Percentiles rank a stretch among this genome's conserved stretches.
Evolutionary conservation across 2,329 filamentous ascomycete genomes (phyloP).

Genomic region (Trichoderma sp.): DNA sequence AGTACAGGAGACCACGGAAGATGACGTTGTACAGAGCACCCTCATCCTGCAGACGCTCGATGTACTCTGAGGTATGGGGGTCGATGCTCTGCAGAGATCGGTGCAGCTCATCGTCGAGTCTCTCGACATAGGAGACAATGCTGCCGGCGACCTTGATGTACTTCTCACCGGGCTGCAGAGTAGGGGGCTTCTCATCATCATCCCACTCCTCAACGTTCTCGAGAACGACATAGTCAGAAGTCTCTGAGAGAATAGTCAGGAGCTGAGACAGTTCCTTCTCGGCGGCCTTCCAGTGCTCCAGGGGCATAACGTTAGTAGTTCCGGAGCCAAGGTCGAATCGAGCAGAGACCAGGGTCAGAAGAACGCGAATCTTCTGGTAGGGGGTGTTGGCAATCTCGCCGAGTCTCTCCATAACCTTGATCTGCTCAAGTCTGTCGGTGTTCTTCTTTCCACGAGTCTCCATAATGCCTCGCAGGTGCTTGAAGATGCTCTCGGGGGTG

Average conservation of each 20-base stretch:
- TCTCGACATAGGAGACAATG: conserved; percentile 90
- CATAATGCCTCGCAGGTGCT: conserved; percentile 89
- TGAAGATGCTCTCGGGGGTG: conserved; percentile 96
- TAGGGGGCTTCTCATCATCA: conserved; percentile 91
- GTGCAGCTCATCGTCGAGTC: conserved; percentile 94
- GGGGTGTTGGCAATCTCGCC: conserved; percentile 84
- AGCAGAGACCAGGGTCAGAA: conserved; percentile 87
- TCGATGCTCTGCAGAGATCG: conserved; percentile 97
- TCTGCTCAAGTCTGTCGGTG: conserved; percentile 92
- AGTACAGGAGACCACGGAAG: conserved; percentile 84
- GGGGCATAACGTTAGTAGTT: conserved; percentile 76
- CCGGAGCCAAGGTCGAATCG: conserved; percentile 90
- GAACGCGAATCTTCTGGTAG: conserved; percentile 91
- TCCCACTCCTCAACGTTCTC: conserved; percentile 98
- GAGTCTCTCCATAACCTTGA: conserved; percentile 96
- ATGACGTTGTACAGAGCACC: conserved; percentile 88
- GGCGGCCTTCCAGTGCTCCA: conserved; percentile 96
- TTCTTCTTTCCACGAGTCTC: conserved; percentile 99
- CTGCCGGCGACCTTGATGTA: conserved; percentile 92
- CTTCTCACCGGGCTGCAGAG: conserved; percentile 69
- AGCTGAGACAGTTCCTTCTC: conserved; percentile 82
- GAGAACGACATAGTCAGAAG: conserved; percentile 79
- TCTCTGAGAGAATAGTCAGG: conserved; percentile 75
- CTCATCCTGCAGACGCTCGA: conserved; percentile 91
- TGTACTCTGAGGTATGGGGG: conserved; percentile 97